Evolutionary conservation across 2,329 filamentous ascomycete species (phyloP).

Genomic region (Cercospora zeae-maydis): DNA sequence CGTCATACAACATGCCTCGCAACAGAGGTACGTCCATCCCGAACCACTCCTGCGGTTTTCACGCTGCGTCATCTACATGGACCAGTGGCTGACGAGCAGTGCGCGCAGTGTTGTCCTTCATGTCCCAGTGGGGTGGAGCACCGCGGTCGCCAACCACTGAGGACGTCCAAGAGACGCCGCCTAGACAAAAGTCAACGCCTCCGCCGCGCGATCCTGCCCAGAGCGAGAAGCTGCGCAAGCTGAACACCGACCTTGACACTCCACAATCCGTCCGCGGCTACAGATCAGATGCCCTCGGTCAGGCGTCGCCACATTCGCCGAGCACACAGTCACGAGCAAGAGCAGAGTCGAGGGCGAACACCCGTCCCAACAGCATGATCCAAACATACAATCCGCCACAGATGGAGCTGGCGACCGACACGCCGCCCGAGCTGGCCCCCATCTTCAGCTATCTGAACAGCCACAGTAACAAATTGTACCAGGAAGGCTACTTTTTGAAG

Average conservation of each 20-base stretch:
- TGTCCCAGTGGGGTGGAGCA: slow-evolving; percentile 67
- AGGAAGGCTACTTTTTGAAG: slow-evolving; percentile 97
- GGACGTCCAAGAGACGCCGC: slow-evolving; percentile 15
- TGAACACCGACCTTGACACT: slow-evolving; percentile 29
- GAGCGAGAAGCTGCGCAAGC: slow-evolving; percentile 20
- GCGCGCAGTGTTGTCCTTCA: slow-evolving; percentile 74
- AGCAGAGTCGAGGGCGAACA: slow-evolving; percentile 50
- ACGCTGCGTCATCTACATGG: neutral
- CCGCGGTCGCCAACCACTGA: slow-evolving; percentile 35
- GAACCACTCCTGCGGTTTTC: slow-evolving; percentile 14
- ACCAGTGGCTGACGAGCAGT: slow-evolving; percentile 11
- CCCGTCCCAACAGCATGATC: slow-evolving; percentile 79
- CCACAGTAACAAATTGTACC: slow-evolving; percentile 93
- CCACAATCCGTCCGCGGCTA: slow-evolving; percentile 29
- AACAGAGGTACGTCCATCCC: slow-evolving; percentile 33
- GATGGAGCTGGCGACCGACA: slow-evolving; percentile 81
- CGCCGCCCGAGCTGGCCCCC: slow-evolving; percentile 85
- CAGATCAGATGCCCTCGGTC: slow-evolving; percentile 36
- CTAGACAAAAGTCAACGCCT: slow-evolving; percentile 15
- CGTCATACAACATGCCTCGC: slow-evolving; percentile 36
- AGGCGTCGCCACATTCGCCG: slow-evolving; percentile 37
- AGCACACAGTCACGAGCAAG: slow-evolving; percentile 41
- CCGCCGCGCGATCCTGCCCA: slow-evolving; percentile 17
- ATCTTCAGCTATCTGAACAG: slow-evolving; percentile 93
- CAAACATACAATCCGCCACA: slow-evolving; percentile 79